A percentile compares a stretch with the other conserved stretches of the same genome.
These are phyloP conservation scores for Chlorencoelia australis DNA, from an alignment of 2,329 filamentous ascomycete genomes.

Conservation along the genomic window DNA sequence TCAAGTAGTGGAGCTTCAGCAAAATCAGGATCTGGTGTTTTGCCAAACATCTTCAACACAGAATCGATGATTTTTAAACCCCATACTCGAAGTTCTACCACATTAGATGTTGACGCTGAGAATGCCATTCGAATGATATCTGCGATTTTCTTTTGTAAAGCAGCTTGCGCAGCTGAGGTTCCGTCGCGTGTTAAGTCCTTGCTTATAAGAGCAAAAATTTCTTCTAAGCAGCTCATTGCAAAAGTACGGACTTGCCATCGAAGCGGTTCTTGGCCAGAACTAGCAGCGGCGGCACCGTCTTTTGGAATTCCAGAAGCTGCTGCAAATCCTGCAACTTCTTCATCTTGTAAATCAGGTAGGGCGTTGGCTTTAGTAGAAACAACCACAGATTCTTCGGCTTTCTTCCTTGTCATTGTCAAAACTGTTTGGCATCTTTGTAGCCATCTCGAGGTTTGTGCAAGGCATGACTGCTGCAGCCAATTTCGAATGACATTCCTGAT, in stretches of 20 bases:
- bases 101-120: slow-evolving; percentile 88
- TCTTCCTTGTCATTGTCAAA: slow-evolving; percentile 74
- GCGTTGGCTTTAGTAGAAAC: slow-evolving; percentile 38
- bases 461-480: slow-evolving; percentile 85
- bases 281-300: slow-evolving; percentile 41
- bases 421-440: slow-evolving; percentile 80
- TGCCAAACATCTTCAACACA: slow-evolving; percentile 90
- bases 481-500: slow-evolving; percentile 83
- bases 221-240: slow-evolving; percentile 78
- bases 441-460: slow-evolving; percentile 75
- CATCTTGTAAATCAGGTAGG: slow-evolving; percentile 77
- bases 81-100: slow-evolving; percentile 81
- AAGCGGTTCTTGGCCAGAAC: slow-evolving; percentile 71
- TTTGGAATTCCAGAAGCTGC: slow-evolving; percentile 51
- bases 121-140: slow-evolving; percentile 97
- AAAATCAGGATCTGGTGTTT: slow-evolving; percentile 91
- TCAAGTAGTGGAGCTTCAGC: slow-evolving; percentile 93
- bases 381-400: slow-evolving; percentile 41
- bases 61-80: slow-evolving; percentile 91
- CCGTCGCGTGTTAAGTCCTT: slow-evolving; percentile 72
- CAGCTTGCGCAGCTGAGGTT: slow-evolving; percentile 66
- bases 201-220: slow-evolving; percentile 68
- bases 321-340: slow-evolving; percentile 93
- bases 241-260: slow-evolving; percentile 95
- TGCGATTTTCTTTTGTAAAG: slow-evolving; percentile 72